phyloP scores from a whole-genome alignment of 78 protist species.

The Guillardia theta region DNA sequence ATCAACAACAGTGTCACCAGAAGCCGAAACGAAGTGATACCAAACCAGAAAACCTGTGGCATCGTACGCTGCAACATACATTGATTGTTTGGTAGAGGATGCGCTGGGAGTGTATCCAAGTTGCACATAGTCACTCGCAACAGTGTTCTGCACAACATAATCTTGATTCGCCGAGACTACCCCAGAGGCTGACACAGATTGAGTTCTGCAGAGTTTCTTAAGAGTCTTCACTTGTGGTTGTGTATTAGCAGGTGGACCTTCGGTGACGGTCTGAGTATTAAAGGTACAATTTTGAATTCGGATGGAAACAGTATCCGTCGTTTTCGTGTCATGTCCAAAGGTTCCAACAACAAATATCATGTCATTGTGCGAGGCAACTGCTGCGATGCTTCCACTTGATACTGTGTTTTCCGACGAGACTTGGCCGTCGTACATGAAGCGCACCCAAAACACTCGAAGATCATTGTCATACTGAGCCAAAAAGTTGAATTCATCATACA shows the following conservation, averaged over 20 bases:
- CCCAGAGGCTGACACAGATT: not conserved
- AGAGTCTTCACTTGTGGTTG: not conserved
- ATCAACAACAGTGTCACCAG: not conserved
- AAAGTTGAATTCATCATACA: not conserved
- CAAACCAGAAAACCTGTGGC: not conserved
- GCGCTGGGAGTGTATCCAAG: not conserved
- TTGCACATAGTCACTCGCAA: not conserved
- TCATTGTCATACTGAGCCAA: not conserved
- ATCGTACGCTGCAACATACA: not conserved
- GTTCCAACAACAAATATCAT: constrained; percentile 5
- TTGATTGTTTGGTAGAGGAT: not conserved
- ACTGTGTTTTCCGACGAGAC: not conserved
- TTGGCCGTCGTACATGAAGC: not conserved
- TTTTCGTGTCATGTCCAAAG: not conserved
- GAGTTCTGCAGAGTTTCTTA: not conserved
- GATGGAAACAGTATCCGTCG: not conserved
- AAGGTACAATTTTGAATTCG: not conserved
- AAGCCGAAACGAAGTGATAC: not conserved
- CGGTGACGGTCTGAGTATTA: not conserved
- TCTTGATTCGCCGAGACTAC: not conserved
- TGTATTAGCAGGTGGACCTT: not conserved
- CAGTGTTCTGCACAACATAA: not conserved
- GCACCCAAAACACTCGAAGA: constrained; percentile 4
- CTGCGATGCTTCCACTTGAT: not conserved
- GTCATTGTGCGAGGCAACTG: not conserved